Evolutionary conservation across 1,284 basidiomycete species (phyloP).

Genomic region (Psilocybe mexicana): DNA sequence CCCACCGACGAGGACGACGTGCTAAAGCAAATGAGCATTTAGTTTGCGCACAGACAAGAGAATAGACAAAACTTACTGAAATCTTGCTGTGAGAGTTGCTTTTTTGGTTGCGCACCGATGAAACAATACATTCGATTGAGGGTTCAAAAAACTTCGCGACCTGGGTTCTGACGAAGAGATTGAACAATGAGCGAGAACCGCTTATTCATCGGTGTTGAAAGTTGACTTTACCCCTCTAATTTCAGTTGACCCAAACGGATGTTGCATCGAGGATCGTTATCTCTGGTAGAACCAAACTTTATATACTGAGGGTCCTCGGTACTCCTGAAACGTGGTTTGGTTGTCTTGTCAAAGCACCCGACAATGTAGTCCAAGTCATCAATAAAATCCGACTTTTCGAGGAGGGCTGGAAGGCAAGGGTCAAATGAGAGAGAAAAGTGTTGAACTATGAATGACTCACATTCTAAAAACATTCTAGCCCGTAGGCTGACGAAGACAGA

Average conservation of each 20-base stretch:
- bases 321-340: slow-evolving; percentile 46
- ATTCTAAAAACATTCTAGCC: slow-evolving; percentile 3
- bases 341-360: slow-evolving; percentile 47
- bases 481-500: slow-evolving; percentile 26
- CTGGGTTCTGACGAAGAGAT: slow-evolving; percentile 28
- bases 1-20: slow-evolving; percentile 38
- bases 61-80: not conserved
- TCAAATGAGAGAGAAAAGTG: not conserved
- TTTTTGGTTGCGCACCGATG: slow-evolving; percentile 34
- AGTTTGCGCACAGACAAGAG: not conserved
- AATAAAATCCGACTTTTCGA: slow-evolving; percentile 23
- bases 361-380: slow-evolving; percentile 43
- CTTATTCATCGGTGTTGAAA: no score
- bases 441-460: not conserved
- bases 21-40: slow-evolving; percentile 23
- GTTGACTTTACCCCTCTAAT: slow-evolving; percentile 35
- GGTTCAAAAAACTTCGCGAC: slow-evolving; percentile 49
- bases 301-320: slow-evolving; percentile 42
- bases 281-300: slow-evolving; percentile 43
- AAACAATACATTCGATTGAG: slow-evolving; percentile 42
- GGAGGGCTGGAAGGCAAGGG: slow-evolving; percentile 12
- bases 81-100: slow-evolving; percentile 31
- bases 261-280: slow-evolving; percentile 38
- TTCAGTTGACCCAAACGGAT: slow-evolving; percentile 38
- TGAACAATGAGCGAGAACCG: not conserved